phyloP scores from a whole-genome alignment of 148 eudicot species.

The Hydrangea macrophylla region DNA sequence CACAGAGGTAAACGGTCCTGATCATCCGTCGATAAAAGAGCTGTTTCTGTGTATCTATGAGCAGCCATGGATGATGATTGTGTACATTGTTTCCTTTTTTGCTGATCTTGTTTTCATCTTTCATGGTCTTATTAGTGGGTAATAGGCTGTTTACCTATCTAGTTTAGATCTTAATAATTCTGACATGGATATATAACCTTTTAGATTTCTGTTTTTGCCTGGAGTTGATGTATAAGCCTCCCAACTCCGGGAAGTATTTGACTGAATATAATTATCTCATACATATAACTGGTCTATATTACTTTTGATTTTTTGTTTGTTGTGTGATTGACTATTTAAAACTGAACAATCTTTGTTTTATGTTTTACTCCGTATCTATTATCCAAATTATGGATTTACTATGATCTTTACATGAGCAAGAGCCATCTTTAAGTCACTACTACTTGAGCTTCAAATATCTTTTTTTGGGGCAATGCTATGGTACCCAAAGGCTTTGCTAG shows the following conservation, averaged over 20 bases:
- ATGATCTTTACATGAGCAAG: conserved; percentile 9
- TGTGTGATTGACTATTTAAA: neutral
- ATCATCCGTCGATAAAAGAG: conserved; percentile 63
- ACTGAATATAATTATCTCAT: conserved; percentile 14
- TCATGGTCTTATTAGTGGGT: conserved; percentile 37
- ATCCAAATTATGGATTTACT: neutral
- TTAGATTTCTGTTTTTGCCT: conserved; percentile 18
- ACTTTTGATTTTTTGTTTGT: neutral
- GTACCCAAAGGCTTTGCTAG: neutral
- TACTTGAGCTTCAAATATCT: neutral
- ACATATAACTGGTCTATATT: neutral
- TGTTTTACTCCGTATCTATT: neutral
- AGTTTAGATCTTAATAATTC: conserved; percentile 23
- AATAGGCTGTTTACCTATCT: conserved; percentile 13
- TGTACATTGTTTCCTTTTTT: conserved; percentile 9
- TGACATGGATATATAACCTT: conserved; percentile 25
- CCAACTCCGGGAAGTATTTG: conserved; percentile 5
- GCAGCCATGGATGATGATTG: conserved; percentile 65
- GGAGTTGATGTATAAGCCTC: conserved; percentile 59
- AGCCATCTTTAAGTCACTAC: neutral
- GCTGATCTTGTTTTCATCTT: conserved; percentile 25
- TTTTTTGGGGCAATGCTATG: too few relatives aligned
- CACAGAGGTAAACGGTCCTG: conserved; percentile 14
- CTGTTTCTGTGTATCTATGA: conserved; percentile 50
- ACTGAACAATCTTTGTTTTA: neutral